A percentile compares a stretch with the other conserved stretches of the same genome.
Conservation (phyloP, 1,139 yeast species). For the Groenewaldozyma auringiensis region DNA sequence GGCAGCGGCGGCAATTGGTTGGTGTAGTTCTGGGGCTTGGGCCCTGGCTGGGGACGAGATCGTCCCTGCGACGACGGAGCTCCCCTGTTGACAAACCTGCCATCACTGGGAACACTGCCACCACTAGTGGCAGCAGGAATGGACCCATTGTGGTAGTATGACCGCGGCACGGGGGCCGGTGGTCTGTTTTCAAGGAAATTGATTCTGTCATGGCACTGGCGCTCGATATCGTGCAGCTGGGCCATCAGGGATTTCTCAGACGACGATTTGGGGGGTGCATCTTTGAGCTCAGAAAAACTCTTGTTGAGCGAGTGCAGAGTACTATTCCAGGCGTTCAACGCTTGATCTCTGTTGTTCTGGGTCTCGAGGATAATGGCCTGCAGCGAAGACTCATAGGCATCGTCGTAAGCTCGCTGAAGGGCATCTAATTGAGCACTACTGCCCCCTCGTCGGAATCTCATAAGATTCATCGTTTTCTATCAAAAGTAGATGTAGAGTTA, state of each 20-base stretch:
- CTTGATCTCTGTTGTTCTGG: slow-evolving; percentile 26
- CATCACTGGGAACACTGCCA: neutral
- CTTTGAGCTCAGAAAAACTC: slow-evolving; percentile 26
- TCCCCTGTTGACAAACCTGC: neutral
- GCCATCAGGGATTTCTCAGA: slow-evolving; percentile 29
- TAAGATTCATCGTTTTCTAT: slow-evolving; percentile 14
- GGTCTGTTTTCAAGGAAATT: slow-evolving; percentile 23
- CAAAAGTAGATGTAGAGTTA: neutral
- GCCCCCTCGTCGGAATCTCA: slow-evolving; percentile 10
- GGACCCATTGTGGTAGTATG: neutral
- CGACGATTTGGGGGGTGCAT: slow-evolving; percentile 25
- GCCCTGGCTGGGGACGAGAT: neutral
- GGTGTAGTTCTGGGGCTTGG: neutral
- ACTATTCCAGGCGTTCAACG: slow-evolving; percentile 28
- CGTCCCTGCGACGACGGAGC: neutral
- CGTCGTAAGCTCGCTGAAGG: slow-evolving; percentile 31
- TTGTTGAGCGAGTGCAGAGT: slow-evolving; percentile 26
- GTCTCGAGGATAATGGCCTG: slow-evolving; percentile 32
- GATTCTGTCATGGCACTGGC: slow-evolving; percentile 33
- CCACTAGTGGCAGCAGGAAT: neutral
- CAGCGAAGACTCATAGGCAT: slow-evolving; percentile 32
- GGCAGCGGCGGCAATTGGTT: neutral
- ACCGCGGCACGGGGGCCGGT: neutral
- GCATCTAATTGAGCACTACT: slow-evolving; percentile 15
- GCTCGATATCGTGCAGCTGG: slow-evolving; percentile 31